A percentile compares a stretch with the other conserved stretches of the same genome.
Conservation (phyloP, 306 rosid species). For the Prunus campanulata region DNA sequence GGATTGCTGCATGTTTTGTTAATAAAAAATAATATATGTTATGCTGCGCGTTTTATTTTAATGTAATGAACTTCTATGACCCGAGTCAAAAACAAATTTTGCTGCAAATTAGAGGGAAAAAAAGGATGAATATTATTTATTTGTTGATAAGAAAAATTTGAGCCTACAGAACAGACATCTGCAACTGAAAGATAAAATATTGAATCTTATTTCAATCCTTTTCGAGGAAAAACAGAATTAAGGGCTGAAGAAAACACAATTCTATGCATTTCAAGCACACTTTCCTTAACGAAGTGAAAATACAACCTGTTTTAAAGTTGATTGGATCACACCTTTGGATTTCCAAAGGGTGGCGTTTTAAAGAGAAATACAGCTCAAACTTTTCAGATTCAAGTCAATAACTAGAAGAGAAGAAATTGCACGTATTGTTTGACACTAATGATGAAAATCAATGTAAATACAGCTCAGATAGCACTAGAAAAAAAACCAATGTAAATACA, state of each 20-base stretch:
- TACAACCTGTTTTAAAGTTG: neutral
- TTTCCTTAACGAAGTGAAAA: too few relatives aligned
- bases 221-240: neutral
- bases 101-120: neutral
- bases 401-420: neutral
- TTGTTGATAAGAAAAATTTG: too few relatives aligned
- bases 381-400: neutral
- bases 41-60: neutral
- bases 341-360: neutral
- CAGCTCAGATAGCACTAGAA: neutral
- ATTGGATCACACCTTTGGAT: neutral
- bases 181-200: neutral
- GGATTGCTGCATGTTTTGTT: neutral
- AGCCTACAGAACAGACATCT: too few relatives aligned
- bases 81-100: neutral
- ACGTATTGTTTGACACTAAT: neutral
- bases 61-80: conserved; percentile 1
- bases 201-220: neutral
- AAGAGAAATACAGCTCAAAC: neutral
- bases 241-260: too few relatives aligned
- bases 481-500: neutral
- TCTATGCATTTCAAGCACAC: too few relatives aligned
- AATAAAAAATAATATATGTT: neutral
- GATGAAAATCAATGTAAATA: neutral
- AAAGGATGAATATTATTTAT: neutral